Evolutionary conservation across 768 basidiomycete species (phyloP), one percentile per base, ranked within the genome.

Genomic region (Austroboletus festivus): DNA sequence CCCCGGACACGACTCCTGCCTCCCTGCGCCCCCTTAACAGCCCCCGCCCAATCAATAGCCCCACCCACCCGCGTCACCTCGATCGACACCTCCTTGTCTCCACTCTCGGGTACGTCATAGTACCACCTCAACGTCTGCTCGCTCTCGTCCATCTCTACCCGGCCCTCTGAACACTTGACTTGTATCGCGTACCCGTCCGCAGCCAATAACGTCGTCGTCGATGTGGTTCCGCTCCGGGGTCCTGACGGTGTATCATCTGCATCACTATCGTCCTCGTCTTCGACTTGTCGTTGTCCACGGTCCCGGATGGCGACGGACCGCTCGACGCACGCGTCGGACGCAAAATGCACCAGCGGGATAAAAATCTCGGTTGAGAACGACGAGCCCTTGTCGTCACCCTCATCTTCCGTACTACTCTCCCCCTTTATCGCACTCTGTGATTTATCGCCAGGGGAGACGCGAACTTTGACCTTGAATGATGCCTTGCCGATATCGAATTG

Each of bases 291-390:
- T n/a, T 47, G 38, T 38, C 42, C 51, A 9, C 33, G 38, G 22
- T 30, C 51, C 38, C 44, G 31, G 1, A 18, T 31, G 3, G 30
- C 56, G 4, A 53, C 26, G 0, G 65, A 51, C 30, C 58, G 55
- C 19, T 62, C 55, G 24, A 68, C 61, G 31, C 62, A 61, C 39
- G 18, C 48, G 19, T 72, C 68, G 51, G 76, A 74, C 3, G 86
- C 89, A 63, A 83, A 99, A 64, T 99, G 96, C 18, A 95, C 84
- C 42, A 92, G 74, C 5, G 96, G 96, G 1, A 98, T 65, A 64
- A 79, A 99, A 19, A 98, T 83, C 74, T 96, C 96, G 18, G 93
- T 97, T n/a, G 83, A 77, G 1, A 80, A 68, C 23, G 63, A n/a
- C n/a, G n/a, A n/a, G n/a, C n/a, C n/a, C n/a, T n/a, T n/a, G n/a